A percentile compares a stretch with the other conserved stretches of the same genome.
Conservation (phyloP, 2,329 filamentous ascomycete species). For the Aspergillus melleus region DNA sequence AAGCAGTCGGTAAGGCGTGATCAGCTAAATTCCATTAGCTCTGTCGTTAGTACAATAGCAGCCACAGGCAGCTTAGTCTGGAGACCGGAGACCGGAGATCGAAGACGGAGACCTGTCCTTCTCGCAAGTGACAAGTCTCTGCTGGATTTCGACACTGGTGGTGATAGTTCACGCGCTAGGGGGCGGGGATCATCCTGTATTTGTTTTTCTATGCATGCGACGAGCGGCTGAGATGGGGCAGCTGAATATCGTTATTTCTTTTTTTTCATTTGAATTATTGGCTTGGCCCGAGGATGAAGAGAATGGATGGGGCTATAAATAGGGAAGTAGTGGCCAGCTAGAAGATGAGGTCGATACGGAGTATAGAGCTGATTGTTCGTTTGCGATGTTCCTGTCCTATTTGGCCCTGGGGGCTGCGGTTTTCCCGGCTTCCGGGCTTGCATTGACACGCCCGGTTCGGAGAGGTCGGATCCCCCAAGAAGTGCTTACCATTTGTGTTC, state of each 20-base stretch:
- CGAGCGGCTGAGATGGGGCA: neutral
- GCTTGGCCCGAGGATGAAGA: neutral
- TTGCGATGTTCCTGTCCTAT: neutral
- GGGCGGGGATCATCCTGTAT: neutral
- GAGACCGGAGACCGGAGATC: neutral
- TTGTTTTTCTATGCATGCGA: neutral
- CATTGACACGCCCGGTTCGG: neutral
- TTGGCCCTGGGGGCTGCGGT: neutral
- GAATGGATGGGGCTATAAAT: neutral
- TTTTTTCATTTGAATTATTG: too few species aligned
- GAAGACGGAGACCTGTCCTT: too few species aligned
- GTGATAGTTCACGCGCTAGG: neutral
- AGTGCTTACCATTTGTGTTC: neutral
- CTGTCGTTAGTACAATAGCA: neutral
- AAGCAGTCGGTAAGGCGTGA: neutral
- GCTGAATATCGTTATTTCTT: neutral
- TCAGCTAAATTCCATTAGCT: neutral
- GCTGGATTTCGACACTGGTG: neutral
- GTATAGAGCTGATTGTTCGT: neutral
- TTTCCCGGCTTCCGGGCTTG: neutral
- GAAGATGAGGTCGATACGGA: neutral
- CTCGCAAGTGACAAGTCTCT: neutral
- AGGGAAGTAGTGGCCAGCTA: neutral
- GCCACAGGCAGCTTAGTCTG: neutral
- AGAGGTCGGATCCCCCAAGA: neutral